Conservation (phyloP, 2,329 filamentous ascomycete genomes). For the Trichoderma harzianum region DNA sequence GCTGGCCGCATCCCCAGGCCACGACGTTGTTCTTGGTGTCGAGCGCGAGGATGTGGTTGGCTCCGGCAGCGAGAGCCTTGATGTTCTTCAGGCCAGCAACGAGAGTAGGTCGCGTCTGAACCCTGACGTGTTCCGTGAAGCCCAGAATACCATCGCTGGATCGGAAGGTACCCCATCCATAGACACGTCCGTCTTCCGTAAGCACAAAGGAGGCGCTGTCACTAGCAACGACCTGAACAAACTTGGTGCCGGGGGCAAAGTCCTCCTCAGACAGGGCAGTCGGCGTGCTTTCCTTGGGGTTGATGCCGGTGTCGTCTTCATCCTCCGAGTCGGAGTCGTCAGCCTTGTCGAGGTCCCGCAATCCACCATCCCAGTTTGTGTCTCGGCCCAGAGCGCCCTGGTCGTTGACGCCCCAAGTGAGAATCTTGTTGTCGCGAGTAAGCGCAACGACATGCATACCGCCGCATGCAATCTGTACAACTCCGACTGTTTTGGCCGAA, state of each 20-base stretch:
- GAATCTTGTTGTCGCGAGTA: slow-evolving; percentile 75
- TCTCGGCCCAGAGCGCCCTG: slow-evolving; percentile 75
- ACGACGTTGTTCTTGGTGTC: slow-evolving; percentile 62
- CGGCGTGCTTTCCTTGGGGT: slow-evolving; percentile 69
- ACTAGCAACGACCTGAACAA: slow-evolving; percentile 62
- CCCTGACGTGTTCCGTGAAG: slow-evolving; percentile 52
- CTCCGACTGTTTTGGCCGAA: slow-evolving; percentile 59
- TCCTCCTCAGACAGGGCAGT: slow-evolving; percentile 54
- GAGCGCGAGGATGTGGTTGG: slow-evolving; percentile 69
- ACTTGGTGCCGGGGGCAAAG: slow-evolving; percentile 60
- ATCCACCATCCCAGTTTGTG: slow-evolving; percentile 64
- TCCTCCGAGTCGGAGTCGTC: slow-evolving; percentile 55
- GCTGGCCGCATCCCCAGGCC: slow-evolving; percentile 71
- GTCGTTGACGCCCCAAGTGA: slow-evolving; percentile 87
- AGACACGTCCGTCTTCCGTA: slow-evolving; percentile 71
- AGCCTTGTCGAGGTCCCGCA: slow-evolving; percentile 53
- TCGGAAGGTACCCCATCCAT: slow-evolving; percentile 81
- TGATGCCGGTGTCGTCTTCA: slow-evolving; percentile 63
- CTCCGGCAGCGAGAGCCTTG: slow-evolving; percentile 60
- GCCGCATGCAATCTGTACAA: slow-evolving; percentile 73
- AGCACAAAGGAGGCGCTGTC: slow-evolving; percentile 75
- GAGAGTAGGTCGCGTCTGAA: slow-evolving; percentile 50
- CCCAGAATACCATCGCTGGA: slow-evolving; percentile 62
- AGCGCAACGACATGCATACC: slow-evolving; percentile 79
- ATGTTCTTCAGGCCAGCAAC: slow-evolving; percentile 65